Evolutionary conservation across 2,329 filamentous ascomycete species (phyloP), one percentile per base, ranked within the genome.

Genomic region (Cladosporium sphaerospermum): DNA sequence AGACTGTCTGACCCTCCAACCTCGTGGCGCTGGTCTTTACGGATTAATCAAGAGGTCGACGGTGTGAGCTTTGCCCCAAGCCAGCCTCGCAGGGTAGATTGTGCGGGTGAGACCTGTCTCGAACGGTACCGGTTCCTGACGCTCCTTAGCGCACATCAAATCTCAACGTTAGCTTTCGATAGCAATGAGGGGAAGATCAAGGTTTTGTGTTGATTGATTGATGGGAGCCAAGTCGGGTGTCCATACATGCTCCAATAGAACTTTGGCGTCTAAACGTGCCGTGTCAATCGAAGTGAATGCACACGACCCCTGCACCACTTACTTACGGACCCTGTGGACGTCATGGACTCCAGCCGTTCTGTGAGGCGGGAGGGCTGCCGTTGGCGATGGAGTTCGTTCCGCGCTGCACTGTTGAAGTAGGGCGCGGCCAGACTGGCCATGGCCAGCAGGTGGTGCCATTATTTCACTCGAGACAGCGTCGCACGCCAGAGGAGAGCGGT

Each of bases 51-150:
- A 16, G 32, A 40, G 31, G 33, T 51, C 40, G 33, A 43, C 8
- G 36, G 40, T n/a, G 23, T 16, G n/a, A 50, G 47, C 16, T 50
- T 28, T 50, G 47, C 47, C 37, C 28, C 31, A 32, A 32, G 40
- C 48, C 48, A 51, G 33, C 48, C 48, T 51, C 48, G 43, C 31
- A 31, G 31, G 31, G n/a, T 42, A 18, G 31, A 50, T 37, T 44
- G 41, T 34, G 14, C n/a, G 48, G 48, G 48, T 51, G 48, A 51
- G 48, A 51, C 48, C 19, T 43, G 48, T 51, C 48, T 51, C 37
- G 48, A 44, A 13, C 23, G 31, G 41, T 43, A 51, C 48, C 48
- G 41, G 48, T 37, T 44, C 39, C 40, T 51, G 48, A 43, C 40
- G 33, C 34, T 44, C 31, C 16, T 44, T 51, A 51, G 48, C 44